Base-by-base conservation (phyloP, 2,329 filamentous ascomycete species). In the Exserohilum rostratum region DNA sequence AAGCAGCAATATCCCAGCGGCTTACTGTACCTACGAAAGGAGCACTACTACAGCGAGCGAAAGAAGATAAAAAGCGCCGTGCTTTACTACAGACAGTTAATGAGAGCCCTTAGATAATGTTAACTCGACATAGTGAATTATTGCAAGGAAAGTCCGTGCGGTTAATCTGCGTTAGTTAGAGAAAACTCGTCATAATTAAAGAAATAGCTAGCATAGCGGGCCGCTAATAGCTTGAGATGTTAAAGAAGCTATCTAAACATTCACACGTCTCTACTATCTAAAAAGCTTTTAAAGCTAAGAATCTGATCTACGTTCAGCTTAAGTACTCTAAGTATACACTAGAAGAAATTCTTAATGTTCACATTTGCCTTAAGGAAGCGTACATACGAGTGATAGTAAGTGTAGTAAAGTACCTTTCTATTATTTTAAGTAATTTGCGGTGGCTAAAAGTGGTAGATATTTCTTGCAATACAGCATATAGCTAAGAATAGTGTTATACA, bases 341-440 rank as follows among this genome's bases (percentile, higher is more conserved):
- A 6, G 37, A 49, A 42, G 46, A 49, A 31, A 17, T 49, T 27
- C 46, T 49, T 3, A 47, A 39, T 31, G 34, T 47, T 6, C 22
- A 47, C 25, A 38, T 12, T 5, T 10, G 15, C 17, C 45, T 47
- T 9, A n/a, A 39, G 7, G 34, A 47, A 10, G 15, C 25, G 5
- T 11, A 47, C 18, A 47, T 47, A 20, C 7, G 25, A 38, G 15
- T 31, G 11, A 47, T 47, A n/a, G 45, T 34, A 15, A 47, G 45
- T 20, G 29, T 18, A 34, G 46, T 49, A 49, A 29, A 20, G n/a
- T n/a, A n/a, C 25, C 15, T 17, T 12, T 11, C 6, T 22, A 45
- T 30, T 17, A 25, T 2, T 18, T 15, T n/a, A n/a, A n/a, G n/a
- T n/a, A n/a, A n/a, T n/a, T n/a, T n/a, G n/a, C n/a, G n/a, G n/a